phyloP scores from a whole-genome alignment of 257 asterid genomes.

The Salvia splendens region DNA sequence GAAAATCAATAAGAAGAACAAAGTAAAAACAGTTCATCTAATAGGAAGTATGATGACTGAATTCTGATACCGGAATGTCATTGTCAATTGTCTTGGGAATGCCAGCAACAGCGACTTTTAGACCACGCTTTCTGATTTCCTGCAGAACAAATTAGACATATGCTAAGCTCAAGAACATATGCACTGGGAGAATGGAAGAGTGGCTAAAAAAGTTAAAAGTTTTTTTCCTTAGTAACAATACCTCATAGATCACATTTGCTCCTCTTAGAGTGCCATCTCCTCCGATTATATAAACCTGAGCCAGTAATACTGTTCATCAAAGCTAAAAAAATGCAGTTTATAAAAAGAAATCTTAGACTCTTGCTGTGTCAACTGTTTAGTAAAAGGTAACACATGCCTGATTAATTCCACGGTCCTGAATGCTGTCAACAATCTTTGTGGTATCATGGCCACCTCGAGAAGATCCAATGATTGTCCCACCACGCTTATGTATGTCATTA shows the following conservation, averaged over 20 bases:
- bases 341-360: slow-evolving; percentile 25
- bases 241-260: slow-evolving; percentile 86
- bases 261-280: slow-evolving; percentile 98
- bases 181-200: too few relatives aligned
- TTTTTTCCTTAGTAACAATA: neutral
- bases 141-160: slow-evolving; percentile 36
- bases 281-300: slow-evolving; percentile 94
- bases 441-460: slow-evolving; percentile 99
- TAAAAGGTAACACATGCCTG: slow-evolving; percentile 57
- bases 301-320: slow-evolving; percentile 43
- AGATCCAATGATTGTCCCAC: slow-evolving; percentile 91
- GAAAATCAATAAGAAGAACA: slow-evolving; percentile 17
- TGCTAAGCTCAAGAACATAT: slow-evolving; percentile 9
- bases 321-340: slow-evolving; percentile 32
- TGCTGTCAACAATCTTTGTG: slow-evolving; percentile 87
- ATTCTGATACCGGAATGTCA: slow-evolving; percentile 77
- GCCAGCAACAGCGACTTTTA: slow-evolving; percentile 83
- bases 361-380: neutral
- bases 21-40: slow-evolving; percentile 15
- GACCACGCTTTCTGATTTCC: slow-evolving; percentile 91
- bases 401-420: slow-evolving; percentile 96
- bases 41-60: slow-evolving; percentile 28
- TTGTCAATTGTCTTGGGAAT: slow-evolving; percentile 97
- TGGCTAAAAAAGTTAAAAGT: too few relatives aligned
- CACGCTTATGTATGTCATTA: slow-evolving; percentile 95